Conservation (phyloP, 1,284 basidiomycete species). For the Wolfiporia cocos region DNA sequence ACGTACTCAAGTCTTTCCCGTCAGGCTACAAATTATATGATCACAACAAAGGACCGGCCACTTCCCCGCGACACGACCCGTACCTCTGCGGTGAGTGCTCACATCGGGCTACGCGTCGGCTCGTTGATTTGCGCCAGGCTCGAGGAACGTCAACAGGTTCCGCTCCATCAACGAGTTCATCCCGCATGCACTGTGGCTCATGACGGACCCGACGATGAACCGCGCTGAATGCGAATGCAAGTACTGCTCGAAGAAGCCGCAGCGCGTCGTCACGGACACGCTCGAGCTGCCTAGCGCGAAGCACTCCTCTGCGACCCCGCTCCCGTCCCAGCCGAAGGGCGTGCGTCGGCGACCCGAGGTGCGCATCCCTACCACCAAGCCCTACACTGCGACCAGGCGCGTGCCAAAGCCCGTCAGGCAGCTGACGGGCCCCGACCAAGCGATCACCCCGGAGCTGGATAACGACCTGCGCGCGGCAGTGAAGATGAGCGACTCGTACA, state of each 20-base stretch:
- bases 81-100: conserved; percentile 63
- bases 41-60: conserved; percentile 59
- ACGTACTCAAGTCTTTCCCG: conserved; percentile 63
- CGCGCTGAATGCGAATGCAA: conserved; percentile 63
- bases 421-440: conserved; percentile 37
- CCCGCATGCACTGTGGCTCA: conserved; percentile 76
- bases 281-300: conserved; percentile 33
- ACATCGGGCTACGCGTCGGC: conserved; percentile 1
- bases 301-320: conserved; percentile 9
- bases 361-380: conserved; percentile 20
- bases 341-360: conserved; percentile 13
- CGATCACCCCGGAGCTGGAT: conserved; percentile 51
- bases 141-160: conserved; percentile 43
- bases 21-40: conserved; percentile 65
- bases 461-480: conserved; percentile 51
- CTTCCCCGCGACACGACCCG: conserved; percentile 59
- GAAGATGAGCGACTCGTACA: conserved; percentile 30
- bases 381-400: conserved; percentile 54
- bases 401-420: conserved; percentile 35
- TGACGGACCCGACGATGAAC: conserved; percentile 44
- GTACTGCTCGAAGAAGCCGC: conserved; percentile 67
- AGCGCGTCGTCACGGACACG: conserved; percentile 58
- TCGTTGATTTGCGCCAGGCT: conserved; percentile 35
- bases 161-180: conserved; percentile 77
- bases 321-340: conserved; percentile 4